These are phyloP conservation scores for Nothomitra cinnamomea DNA, from an alignment of 2,329 filamentous ascomycete genomes.

Conservation along the genomic window DNA sequence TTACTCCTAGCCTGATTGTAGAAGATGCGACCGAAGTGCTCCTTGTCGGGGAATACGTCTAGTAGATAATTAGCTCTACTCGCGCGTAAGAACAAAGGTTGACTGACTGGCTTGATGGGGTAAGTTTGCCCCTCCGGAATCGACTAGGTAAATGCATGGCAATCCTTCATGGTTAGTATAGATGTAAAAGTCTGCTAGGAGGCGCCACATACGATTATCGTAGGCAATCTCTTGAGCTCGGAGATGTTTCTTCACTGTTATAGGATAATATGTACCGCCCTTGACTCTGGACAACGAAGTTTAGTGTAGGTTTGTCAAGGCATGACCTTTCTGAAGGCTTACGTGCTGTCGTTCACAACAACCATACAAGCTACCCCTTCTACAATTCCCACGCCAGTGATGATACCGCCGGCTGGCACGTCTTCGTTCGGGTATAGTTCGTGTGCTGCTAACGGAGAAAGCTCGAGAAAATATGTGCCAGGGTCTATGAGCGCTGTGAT, in stretches of 20 bases:
- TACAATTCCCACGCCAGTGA: conserved; percentile 80
- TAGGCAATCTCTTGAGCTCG: conserved; percentile 79
- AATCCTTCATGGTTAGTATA: conserved; percentile 21
- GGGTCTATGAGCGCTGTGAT: conserved; percentile 77
- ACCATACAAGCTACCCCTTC: conserved; percentile 86
- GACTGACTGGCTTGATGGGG: conserved; percentile 55
- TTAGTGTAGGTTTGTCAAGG: not conserved
- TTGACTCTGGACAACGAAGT: conserved; percentile 41
- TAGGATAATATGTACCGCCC: conserved; percentile 90
- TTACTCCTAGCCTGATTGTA: conserved; percentile 78
- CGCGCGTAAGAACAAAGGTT: not conserved
- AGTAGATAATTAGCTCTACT: not conserved
- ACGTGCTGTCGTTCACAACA: conserved; percentile 84
- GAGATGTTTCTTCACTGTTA: conserved; percentile 95
- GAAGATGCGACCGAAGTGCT: conserved; percentile 95
- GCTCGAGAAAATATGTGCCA: conserved; percentile 76
- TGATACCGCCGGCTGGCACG: conserved; percentile 76
- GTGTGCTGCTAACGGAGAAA: conserved; percentile 82
- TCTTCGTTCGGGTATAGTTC: conserved; percentile 75
- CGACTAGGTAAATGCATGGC: conserved; percentile 85
- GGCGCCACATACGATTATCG: conserved; percentile 53
- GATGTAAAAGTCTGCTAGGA: not conserved
- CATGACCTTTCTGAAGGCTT: conserved; percentile 8
- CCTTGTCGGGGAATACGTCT: conserved; percentile 85
- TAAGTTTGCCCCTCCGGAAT: conserved; percentile 88